Conservation (phyloP, 306 rosid species). For the Fagus crenata region DNA sequence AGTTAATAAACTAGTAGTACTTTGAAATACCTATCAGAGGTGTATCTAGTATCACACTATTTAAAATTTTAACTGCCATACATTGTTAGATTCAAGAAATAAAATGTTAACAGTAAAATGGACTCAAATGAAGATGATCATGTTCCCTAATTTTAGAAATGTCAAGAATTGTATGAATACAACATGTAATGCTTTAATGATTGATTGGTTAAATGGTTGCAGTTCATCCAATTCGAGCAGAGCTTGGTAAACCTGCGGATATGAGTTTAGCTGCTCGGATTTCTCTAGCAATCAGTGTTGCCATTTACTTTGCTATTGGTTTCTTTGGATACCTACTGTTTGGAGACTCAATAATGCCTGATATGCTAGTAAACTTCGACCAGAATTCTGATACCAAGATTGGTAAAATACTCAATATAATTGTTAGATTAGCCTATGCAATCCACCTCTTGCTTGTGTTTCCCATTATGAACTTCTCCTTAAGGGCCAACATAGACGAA, state of each 20-base stretch:
- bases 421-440: constrained; percentile 83
- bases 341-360: constrained; percentile 76
- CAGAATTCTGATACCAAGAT: constrained; percentile 48
- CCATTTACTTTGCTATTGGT: constrained; percentile 64
- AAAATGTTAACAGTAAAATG: too few species aligned
- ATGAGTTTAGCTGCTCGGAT: constrained; percentile 71
- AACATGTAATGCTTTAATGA: too few species aligned
- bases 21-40: too few species aligned
- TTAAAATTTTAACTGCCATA: too few species aligned
- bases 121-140: too few species aligned
- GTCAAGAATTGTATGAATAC: too few species aligned
- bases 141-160: too few species aligned
- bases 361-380: constrained; percentile 81
- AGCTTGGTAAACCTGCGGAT: constrained; percentile 64
- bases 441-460: constrained; percentile 84
- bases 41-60: too few species aligned
- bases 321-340: constrained; percentile 85
- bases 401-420: constrained; percentile 59
- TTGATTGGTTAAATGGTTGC: constrained; percentile 14
- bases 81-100: too few species aligned
- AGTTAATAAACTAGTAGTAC: too few species aligned
- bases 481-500: constrained; percentile 82
- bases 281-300: constrained; percentile 62
- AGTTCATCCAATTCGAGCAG: constrained; percentile 93
- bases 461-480: constrained; percentile 76